Conservation (phyloP, 164 flowering plant genomes). For the Liriodendron chinense region DNA sequence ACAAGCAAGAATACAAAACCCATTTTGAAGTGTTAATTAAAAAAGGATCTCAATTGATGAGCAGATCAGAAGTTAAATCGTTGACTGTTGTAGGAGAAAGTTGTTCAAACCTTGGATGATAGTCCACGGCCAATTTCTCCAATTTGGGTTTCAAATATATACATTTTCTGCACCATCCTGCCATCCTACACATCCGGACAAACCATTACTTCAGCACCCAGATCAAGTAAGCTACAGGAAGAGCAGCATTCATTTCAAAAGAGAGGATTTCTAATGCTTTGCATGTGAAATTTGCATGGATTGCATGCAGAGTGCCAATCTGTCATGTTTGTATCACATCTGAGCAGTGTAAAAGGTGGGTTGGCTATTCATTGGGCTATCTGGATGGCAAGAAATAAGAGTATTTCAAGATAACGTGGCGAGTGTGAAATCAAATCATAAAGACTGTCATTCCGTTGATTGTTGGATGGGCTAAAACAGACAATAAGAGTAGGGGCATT, state of each 20-base stretch:
- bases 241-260: background rate
- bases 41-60: background rate
- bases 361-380: too few relatives aligned
- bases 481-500: too few relatives aligned
- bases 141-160: constrained; percentile 86
- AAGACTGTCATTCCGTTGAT: background rate
- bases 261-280: background rate
- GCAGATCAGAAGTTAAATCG: background rate
- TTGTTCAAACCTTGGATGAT: constrained; percentile 61
- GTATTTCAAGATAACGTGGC: background rate
- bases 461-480: background rate
- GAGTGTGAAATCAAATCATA: background rate
- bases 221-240: constrained; percentile 2
- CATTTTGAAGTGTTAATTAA: background rate
- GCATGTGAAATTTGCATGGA: too few relatives aligned
- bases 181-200: constrained; percentile 72
- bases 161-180: constrained; percentile 91
- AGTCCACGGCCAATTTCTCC: constrained; percentile 80
- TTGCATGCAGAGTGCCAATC: too few relatives aligned
- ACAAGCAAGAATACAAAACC: background rate
- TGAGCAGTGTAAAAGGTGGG: background rate
- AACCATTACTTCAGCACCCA: constrained; percentile 7
- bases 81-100: background rate
- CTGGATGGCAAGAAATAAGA: background rate
- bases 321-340: too few relatives aligned